phyloP scores from a whole-genome alignment of 345 rosid genomes.

The Reutealis trisperma region DNA sequence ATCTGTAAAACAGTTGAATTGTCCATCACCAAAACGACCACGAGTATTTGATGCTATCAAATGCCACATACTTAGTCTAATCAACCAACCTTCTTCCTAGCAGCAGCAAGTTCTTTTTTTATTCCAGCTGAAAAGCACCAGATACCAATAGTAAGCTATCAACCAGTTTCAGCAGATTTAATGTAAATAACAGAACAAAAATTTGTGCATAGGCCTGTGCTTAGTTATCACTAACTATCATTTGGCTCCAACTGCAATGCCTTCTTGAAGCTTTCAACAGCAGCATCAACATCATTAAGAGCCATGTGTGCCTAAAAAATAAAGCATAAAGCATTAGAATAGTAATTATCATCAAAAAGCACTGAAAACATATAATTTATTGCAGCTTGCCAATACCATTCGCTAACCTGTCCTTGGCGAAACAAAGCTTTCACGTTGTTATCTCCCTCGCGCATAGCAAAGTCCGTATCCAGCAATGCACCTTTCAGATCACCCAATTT shows the following conservation, averaged over 20 bases:
- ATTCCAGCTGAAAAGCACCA: slow-evolving; percentile 66
- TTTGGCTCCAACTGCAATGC: slow-evolving; percentile 89
- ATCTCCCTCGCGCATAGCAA: slow-evolving; percentile 88
- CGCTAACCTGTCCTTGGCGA: slow-evolving; percentile 93
- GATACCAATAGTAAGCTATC: slow-evolving; percentile 13
- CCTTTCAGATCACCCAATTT: slow-evolving; percentile 86
- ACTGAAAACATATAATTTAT: neutral
- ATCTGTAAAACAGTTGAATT: slow-evolving; percentile 48
- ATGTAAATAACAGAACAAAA: too few species aligned
- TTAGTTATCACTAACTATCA: slow-evolving; percentile 51
- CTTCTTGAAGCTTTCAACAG: slow-evolving; percentile 90
- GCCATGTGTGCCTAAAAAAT: slow-evolving; percentile 80
- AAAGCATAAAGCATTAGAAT: neutral
- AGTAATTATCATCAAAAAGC: neutral
- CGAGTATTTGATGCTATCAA: neutral
- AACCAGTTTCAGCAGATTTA: slow-evolving; percentile 11
- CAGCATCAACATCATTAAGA: slow-evolving; percentile 84
- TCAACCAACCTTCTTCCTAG: slow-evolving; percentile 73
- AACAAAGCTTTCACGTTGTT: slow-evolving; percentile 87
- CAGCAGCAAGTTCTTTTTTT: slow-evolving; percentile 75
- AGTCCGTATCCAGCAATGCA: slow-evolving; percentile 80
- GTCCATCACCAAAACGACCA: slow-evolving; percentile 3
- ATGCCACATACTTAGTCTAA: slow-evolving; percentile 4
- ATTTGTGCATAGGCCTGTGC: neutral
- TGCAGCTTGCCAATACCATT: slow-evolving; percentile 1